These are phyloP conservation scores for Lotmaria passim DNA, from an alignment of 208 protist genomes.

Conservation along the genomic window DNA sequence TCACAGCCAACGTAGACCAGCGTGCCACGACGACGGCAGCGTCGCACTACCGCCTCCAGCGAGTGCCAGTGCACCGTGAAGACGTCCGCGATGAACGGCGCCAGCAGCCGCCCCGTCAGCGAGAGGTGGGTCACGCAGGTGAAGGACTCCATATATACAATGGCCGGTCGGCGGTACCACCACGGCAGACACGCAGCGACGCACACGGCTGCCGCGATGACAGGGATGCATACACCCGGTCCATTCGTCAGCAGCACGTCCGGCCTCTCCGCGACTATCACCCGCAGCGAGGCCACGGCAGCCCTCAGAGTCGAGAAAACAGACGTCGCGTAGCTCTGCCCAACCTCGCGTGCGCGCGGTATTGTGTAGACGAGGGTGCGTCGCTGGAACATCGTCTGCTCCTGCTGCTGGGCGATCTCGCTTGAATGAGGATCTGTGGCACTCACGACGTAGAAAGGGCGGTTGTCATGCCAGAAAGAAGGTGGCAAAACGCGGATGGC, in stretches of 20 bases:
- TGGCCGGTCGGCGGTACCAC: constrained; percentile 56
- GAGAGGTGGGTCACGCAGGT: constrained; percentile 87
- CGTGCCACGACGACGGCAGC: constrained; percentile 29
- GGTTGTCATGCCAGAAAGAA: constrained; percentile 47
- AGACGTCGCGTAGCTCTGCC: constrained; percentile 88
- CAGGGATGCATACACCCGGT: constrained; percentile 91
- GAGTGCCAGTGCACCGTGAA: constrained; percentile 84
- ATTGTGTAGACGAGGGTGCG: constrained; percentile 60
- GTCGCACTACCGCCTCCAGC: constrained; percentile 41
- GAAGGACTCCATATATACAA: constrained; percentile 91
- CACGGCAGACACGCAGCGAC: constrained; percentile 44
- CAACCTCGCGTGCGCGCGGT: constrained; percentile 90
- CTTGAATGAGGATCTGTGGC: constrained; percentile 79
- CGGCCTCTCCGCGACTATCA: constrained; percentile 51
- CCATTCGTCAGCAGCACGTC: constrained; percentile 91
- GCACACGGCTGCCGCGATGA: constrained; percentile 64
- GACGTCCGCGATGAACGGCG: constrained; percentile 72
- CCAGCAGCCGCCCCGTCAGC: constrained; percentile 73
- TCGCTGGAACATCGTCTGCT: constrained; percentile 48
- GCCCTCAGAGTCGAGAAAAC: constrained; percentile 74
- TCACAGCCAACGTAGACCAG: constrained; percentile 49
- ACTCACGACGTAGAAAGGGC: constrained; percentile 74
- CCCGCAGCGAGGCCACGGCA: constrained; percentile 25
- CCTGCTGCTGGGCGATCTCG: constrained; percentile 53
- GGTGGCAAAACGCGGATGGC: constrained; percentile 48